These are phyloP conservation scores for Zalerion maritima DNA, from an alignment of 495 filamentous ascomycete species.

Conservation along the genomic window DNA sequence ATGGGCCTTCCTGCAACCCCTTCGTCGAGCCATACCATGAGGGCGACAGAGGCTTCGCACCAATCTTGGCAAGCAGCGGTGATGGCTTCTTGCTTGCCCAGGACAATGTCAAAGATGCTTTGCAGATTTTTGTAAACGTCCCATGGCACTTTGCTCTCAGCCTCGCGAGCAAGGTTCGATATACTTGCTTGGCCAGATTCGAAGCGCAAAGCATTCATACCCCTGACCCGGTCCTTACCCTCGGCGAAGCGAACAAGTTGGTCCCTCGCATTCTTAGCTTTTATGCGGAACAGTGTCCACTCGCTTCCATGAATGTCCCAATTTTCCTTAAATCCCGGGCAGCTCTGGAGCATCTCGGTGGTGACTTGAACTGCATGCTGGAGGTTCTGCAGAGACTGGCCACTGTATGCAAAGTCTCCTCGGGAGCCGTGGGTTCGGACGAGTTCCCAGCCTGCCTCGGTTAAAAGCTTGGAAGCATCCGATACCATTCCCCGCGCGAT, in stretches of 20 bases:
- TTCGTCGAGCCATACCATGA: constrained; percentile 83
- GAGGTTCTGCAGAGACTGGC: constrained; percentile 56
- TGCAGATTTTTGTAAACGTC: constrained; percentile 67
- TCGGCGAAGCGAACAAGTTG: constrained; percentile 63
- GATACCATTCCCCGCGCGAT: constrained; percentile 57
- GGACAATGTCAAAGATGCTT: constrained; percentile 57
- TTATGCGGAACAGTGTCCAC: constrained; percentile 65
- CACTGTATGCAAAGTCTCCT: constrained; percentile 49
- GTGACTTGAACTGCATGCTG: constrained; percentile 51
- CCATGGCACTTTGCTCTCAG: constrained; percentile 74
- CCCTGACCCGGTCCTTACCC: constrained; percentile 38
- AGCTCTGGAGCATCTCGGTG: constrained; percentile 49
- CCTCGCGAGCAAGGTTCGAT: constrained; percentile 49
- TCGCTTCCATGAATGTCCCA: constrained; percentile 66
- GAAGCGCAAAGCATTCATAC: constrained; percentile 11
- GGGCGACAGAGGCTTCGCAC: constrained; percentile 67
- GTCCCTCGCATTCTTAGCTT: constrained; percentile 46
- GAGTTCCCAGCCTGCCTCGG: constrained; percentile 57
- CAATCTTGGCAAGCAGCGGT: constrained; percentile 61
- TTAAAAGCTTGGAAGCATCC: constrained; percentile 47
- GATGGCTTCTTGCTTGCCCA: constrained; percentile 56
- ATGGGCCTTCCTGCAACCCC: constrained; percentile 22
- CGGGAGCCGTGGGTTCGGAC: constrained; percentile 36
- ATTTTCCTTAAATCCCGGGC: constrained; percentile 48
- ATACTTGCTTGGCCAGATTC: constrained; percentile 24